These are phyloP conservation scores for Rhynchosporium graminicola DNA, from an alignment of 2,329 filamentous ascomycete genomes.

Conservation along the genomic window DNA sequence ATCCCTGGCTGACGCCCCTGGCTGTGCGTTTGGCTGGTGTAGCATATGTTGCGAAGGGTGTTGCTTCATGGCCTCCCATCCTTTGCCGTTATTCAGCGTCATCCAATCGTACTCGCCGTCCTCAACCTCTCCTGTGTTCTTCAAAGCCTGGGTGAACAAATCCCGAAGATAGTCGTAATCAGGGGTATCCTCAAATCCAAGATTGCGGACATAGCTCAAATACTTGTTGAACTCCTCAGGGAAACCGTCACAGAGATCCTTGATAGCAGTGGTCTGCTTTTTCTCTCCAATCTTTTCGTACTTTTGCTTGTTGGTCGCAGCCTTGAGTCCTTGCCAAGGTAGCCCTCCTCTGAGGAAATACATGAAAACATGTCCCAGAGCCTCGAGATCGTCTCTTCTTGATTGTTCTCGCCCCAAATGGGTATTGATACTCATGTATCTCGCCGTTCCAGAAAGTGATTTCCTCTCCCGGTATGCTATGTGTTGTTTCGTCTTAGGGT, in stretches of 20 bases:
- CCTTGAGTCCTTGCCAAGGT: slow-evolving; percentile 73
- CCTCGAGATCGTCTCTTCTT: slow-evolving; percentile 92
- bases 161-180: slow-evolving; percentile 98
- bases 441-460: slow-evolving; percentile 90
- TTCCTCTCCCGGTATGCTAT: slow-evolving; percentile 97
- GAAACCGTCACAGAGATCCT: slow-evolving; percentile 94
- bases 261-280: slow-evolving; percentile 97
- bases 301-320: slow-evolving; percentile 87
- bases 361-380: slow-evolving; percentile 74
- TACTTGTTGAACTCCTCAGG: slow-evolving; percentile 98
- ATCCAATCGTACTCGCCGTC: slow-evolving; percentile 99
- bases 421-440: slow-evolving; percentile 99
- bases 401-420: slow-evolving; percentile 96
- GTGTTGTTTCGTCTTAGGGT: slow-evolving; percentile 98
- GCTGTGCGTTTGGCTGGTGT: slow-evolving; percentile 76
- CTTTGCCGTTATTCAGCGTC: slow-evolving; percentile 90
- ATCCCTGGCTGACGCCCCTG: slow-evolving; percentile 82
- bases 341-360: slow-evolving; percentile 72
- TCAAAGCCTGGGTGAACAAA: slow-evolving; percentile 92
- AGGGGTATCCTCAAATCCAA: slow-evolving; percentile 96
- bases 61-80: slow-evolving; percentile 80
- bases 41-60: slow-evolving; percentile 69
- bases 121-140: slow-evolving; percentile 91
- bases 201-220: slow-evolving; percentile 92
- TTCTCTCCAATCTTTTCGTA: slow-evolving; percentile 99